phyloP scores from a whole-genome alignment of 345 rosid genomes.

The Clarkia xantiana region DNA sequence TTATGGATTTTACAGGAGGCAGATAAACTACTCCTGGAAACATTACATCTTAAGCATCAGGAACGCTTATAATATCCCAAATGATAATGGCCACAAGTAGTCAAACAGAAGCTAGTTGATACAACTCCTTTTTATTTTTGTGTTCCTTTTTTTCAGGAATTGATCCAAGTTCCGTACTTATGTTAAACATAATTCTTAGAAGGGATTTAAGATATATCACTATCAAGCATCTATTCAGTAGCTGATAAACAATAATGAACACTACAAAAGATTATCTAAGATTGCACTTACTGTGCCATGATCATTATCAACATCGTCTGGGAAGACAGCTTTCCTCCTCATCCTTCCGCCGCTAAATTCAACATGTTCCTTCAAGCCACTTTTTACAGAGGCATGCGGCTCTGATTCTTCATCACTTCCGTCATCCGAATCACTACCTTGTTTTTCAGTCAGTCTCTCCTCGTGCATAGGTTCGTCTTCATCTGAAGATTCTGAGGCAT shows the following conservation, averaged over 20 bases:
- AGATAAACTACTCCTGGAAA: too few species aligned
- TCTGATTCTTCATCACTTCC: slow-evolving; percentile 15
- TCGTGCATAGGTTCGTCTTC: slow-evolving; percentile 20
- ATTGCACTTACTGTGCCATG: slow-evolving; percentile 19
- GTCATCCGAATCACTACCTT: slow-evolving; percentile 17
- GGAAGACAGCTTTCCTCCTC: slow-evolving; percentile 71
- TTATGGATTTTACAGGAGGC: too few species aligned
- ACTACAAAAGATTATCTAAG: not conserved
- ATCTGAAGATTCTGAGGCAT: slow-evolving; percentile 29
- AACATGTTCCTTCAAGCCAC: slow-evolving; percentile 25
- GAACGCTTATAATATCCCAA: too few species aligned
- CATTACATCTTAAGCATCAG: too few species aligned
- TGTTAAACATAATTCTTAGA: too few species aligned
- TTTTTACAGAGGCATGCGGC: slow-evolving; percentile 8
- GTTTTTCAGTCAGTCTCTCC: slow-evolving; percentile 7
- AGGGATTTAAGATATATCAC: too few species aligned
- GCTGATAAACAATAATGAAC: not conserved
- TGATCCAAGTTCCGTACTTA: too few species aligned
- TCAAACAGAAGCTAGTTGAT: too few species aligned
- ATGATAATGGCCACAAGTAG: too few species aligned
- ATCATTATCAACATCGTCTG: slow-evolving; percentile 26
- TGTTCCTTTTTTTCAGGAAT: too few species aligned
- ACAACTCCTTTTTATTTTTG: too few species aligned
- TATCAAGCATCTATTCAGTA: too few species aligned
- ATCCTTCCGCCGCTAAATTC: slow-evolving; percentile 60